These are phyloP conservation scores for Malus fusca DNA, from an alignment of 306 rosid genomes.

Conservation along the genomic window DNA sequence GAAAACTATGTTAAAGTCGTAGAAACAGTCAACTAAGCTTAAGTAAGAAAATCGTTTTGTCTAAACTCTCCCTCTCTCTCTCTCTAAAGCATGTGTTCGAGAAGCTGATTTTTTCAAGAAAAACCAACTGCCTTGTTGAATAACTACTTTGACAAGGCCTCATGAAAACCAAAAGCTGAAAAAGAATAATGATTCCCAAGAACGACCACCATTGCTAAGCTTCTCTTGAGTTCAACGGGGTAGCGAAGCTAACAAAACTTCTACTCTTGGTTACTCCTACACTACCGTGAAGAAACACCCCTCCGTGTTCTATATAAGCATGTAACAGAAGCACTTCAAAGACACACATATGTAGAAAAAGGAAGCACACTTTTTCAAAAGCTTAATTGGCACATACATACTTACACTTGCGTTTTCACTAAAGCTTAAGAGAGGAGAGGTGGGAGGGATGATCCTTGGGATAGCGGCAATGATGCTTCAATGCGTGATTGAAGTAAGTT, in stretches of 20 bases:
- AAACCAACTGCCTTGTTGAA: not conserved
- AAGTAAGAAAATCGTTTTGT: not conserved
- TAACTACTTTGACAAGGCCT: constrained; percentile 6
- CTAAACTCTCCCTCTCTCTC: not conserved
- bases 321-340: not conserved
- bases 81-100: not conserved
- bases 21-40: not conserved
- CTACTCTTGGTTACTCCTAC: constrained; percentile 7
- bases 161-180: not conserved
- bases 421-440: not conserved
- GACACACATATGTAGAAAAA: not conserved
- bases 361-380: not conserved
- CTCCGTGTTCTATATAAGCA: not conserved
- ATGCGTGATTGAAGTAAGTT: constrained; percentile 39
- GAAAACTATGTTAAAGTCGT: not conserved
- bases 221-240: not conserved
- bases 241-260: not conserved
- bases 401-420: not conserved
- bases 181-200: not conserved
- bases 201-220: not conserved
- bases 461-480: constrained; percentile 37
- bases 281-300: not conserved
- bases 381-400: not conserved
- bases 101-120: not conserved
- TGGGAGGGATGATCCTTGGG: constrained; percentile 27